These are phyloP conservation scores for Colletotrichum echinochloae DNA, from an alignment of 2,329 filamentous ascomycete genomes.

Conservation along the genomic window DNA sequence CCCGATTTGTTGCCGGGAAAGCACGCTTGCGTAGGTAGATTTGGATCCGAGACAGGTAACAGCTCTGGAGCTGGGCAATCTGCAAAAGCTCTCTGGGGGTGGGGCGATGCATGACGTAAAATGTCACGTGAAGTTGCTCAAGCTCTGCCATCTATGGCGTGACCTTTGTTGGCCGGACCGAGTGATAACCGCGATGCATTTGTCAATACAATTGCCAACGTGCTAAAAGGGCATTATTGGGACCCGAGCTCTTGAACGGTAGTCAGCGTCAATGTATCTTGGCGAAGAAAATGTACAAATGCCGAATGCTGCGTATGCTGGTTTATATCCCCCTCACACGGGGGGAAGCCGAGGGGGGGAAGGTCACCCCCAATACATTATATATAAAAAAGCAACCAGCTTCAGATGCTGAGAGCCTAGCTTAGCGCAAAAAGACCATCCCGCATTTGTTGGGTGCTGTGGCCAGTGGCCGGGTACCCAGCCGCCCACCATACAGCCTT, in stretches of 20 bases:
- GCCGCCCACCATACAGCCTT: slow-evolving; percentile 1
- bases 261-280: not conserved
- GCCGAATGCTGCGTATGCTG: slow-evolving; percentile 1
- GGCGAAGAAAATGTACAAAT: not conserved
- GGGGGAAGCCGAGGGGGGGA: slow-evolving; percentile 9
- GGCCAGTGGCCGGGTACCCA: slow-evolving; percentile 17
- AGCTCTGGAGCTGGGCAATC: slow-evolving; percentile 22
- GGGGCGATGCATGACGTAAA: slow-evolving; percentile 36
- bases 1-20: slow-evolving; percentile 18
- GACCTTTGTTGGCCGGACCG: not conserved
- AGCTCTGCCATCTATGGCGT: slow-evolving; percentile 21
- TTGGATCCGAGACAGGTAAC: slow-evolving; percentile 26
- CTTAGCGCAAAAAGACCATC: slow-evolving; percentile 23
- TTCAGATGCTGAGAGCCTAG: slow-evolving; percentile 29
- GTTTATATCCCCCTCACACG: not conserved
- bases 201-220: slow-evolving; percentile 16
- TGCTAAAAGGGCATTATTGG: not conserved
- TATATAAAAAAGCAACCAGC: slow-evolving; percentile 37
- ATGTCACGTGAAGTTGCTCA: slow-evolving; percentile 32
- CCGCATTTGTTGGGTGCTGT: slow-evolving; percentile 5
- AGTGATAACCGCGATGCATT: slow-evolving; percentile 13
- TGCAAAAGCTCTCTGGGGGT: slow-evolving; percentile 16
- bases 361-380: slow-evolving; percentile 32
- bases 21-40: slow-evolving; percentile 23
- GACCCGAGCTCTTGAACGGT: not conserved